These are phyloP conservation scores for Coemansia linderi DNA, from an alignment of 371 early-diverging fungal species.

Conservation along the genomic window DNA sequence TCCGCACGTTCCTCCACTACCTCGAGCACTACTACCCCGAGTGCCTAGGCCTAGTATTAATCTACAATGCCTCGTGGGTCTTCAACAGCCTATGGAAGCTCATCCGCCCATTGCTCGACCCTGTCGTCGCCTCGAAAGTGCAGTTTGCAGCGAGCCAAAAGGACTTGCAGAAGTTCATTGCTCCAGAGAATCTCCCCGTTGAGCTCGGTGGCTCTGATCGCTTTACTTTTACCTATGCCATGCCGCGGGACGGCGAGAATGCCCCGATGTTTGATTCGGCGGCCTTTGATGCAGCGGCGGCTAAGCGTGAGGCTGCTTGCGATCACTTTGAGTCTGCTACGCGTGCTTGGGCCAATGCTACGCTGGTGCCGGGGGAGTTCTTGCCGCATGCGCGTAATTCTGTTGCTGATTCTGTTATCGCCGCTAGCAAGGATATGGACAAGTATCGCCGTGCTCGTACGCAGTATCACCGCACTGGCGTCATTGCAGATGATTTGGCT, in stretches of 20 bases:
- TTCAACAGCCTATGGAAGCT: conserved; percentile 69
- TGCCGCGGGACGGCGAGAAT: conserved; percentile 47
- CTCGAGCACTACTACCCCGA: conserved; percentile 91
- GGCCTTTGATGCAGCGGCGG: not conserved
- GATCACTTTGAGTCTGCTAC: conserved; percentile 37
- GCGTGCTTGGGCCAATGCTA: conserved; percentile 23
- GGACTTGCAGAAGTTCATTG: conserved; percentile 66
- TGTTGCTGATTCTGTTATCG: conserved; percentile 20
- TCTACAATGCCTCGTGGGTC: conserved; percentile 85
- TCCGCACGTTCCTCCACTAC: conserved; percentile 75
- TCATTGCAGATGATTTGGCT: conserved; percentile 23
- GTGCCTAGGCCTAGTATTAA: conserved; percentile 70
- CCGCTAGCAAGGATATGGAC: conserved; percentile 29
- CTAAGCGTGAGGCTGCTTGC: conserved; percentile 7
- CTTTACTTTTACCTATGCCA: conserved; percentile 48
- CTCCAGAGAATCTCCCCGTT: conserved; percentile 51
- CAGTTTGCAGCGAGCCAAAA: conserved; percentile 65
- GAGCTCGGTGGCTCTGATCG: conserved; percentile 40
- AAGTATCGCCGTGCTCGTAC: conserved; percentile 46
- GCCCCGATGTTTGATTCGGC: conserved; percentile 40
- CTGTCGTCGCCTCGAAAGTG: conserved; percentile 87
- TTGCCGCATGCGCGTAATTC: conserved; percentile 12
- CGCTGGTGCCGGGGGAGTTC: not conserved
- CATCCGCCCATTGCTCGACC: conserved; percentile 80
- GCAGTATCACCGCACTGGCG: conserved; percentile 52